phyloP scores from a whole-genome alignment of 1,139 yeast species.

The Pichia sp. region DNA sequence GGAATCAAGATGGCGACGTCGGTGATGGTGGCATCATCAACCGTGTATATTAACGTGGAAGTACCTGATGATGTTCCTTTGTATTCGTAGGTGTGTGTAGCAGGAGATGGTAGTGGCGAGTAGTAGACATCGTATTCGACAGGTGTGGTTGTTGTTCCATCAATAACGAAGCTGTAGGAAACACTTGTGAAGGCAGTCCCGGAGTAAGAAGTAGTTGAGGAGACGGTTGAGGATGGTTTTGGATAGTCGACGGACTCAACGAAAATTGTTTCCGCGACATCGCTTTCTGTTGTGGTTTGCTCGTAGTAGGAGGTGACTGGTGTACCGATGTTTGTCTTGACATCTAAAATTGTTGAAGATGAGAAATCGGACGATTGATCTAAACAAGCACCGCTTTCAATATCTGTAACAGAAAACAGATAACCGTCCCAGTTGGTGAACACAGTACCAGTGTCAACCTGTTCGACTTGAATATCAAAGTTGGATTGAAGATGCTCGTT shows the following conservation, averaged over 20 bases:
- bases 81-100: background rate
- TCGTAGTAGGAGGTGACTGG: background rate
- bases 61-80: background rate
- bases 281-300: too few species aligned
- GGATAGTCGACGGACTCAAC: too few species aligned
- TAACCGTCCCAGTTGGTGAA: background rate
- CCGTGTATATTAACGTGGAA: too few species aligned
- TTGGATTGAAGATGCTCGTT: background rate
- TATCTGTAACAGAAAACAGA: background rate
- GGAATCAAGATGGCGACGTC: too few species aligned
- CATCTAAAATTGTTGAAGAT: background rate
- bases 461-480: background rate
- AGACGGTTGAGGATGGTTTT: too few species aligned
- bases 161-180: too few species aligned
- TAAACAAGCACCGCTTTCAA: background rate
- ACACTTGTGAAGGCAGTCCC: too few species aligned
- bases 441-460: background rate
- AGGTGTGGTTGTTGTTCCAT: too few species aligned
- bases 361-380: background rate
- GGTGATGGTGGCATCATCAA: too few species aligned
- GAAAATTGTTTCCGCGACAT: too few species aligned
- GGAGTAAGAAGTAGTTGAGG: too few species aligned
- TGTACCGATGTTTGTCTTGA: background rate
- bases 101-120: background rate
- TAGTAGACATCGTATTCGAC: background rate